Base-by-base conservation (phyloP, 192 early-diverging fungal species). In the Rhizophagus sp. region DNA sequence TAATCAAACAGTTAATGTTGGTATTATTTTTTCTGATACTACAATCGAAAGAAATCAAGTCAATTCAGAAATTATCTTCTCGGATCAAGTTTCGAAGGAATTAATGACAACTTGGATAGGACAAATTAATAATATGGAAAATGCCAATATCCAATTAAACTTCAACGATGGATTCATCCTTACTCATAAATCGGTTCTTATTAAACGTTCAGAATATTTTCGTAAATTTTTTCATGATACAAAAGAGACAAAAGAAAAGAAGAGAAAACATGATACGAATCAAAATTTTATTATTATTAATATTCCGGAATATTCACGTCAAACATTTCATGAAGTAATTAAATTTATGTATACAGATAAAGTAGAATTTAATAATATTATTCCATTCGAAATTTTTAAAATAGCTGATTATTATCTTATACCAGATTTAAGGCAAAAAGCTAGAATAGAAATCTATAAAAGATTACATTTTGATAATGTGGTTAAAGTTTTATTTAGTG, bases 191-290 rank as follows among this genome's bases (percentile, higher is more conserved):
- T 57, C 49, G 8, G 49, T 79, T 41, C 73, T 79, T 12, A 27
- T n/a, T 39, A 39, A 77, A 17, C 70, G 79, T 27, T 73, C 69
- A 12, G 79, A 79, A 70, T 79, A 79, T 75, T 79, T 79, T 64
- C 70, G 47, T 22, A 64, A 61, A 57, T 49, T 79, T 15, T 78
- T 79, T 39, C 75, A 75, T 61, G 78, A 41, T 34, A 33, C 72
- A 73, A 50, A n/a, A 15, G 79, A 73, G 7, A 6, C 11, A 3
- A 57, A 57, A 22, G 52, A 57, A 17, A 57, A 57, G 17, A 57
- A 57, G 52, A 27, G 22, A 2, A 73, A 49, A 7, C 8, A 4
- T 12, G 66, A 34, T 50, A 19, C n/a, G 13, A 24, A 30, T n/a
- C 9, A 24, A 19, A 44, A 36, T 57, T 22, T 6, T 57, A 6